Conservation (phyloP, 2,329 filamentous ascomycete species). For the Corynespora cassiicola region DNA sequence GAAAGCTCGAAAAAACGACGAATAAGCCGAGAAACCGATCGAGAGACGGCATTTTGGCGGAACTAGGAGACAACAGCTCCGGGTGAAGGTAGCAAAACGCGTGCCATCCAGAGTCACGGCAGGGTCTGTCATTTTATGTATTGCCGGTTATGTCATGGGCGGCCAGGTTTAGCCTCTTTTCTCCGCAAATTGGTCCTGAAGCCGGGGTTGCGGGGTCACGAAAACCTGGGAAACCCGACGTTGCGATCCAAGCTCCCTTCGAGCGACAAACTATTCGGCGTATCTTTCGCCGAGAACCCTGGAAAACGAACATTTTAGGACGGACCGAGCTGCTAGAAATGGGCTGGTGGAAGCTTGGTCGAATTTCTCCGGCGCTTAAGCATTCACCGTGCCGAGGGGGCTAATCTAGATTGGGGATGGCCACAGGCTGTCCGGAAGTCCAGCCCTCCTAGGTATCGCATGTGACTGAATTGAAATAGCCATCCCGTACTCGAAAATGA, state of each 20-base stretch:
- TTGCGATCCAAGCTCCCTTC: constrained; percentile 1
- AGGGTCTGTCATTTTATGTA: constrained; percentile 11
- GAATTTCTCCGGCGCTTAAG: constrained; percentile 19
- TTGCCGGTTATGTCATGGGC: constrained; percentile 6
- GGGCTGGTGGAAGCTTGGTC: neutral
- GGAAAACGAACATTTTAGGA: constrained; percentile 3
- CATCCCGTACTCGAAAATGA: no score
- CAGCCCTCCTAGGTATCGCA: no score
- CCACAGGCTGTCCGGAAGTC: no score
- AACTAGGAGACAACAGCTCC: neutral
- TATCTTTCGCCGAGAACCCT: constrained; percentile 10
- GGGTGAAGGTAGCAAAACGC: neutral
- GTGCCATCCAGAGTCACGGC: constrained; percentile 2
- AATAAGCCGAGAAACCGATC: constrained; percentile 7
- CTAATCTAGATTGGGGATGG: no score
- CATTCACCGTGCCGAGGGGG: no score
- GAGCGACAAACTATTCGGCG: constrained; percentile 13
- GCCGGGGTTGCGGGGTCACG: constrained; percentile 23
- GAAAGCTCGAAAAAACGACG: constrained; percentile 10
- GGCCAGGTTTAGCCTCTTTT: constrained; percentile 27
- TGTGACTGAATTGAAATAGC: no score
- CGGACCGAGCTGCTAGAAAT: neutral
- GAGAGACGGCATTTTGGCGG: constrained; percentile 19
- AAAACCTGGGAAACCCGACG: constrained; percentile 6
- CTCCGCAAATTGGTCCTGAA: constrained; percentile 28